These are phyloP conservation scores for Aspergillus fumigatus DNA, from an alignment of 2,329 filamentous ascomycete species.

Conservation along the genomic window DNA sequence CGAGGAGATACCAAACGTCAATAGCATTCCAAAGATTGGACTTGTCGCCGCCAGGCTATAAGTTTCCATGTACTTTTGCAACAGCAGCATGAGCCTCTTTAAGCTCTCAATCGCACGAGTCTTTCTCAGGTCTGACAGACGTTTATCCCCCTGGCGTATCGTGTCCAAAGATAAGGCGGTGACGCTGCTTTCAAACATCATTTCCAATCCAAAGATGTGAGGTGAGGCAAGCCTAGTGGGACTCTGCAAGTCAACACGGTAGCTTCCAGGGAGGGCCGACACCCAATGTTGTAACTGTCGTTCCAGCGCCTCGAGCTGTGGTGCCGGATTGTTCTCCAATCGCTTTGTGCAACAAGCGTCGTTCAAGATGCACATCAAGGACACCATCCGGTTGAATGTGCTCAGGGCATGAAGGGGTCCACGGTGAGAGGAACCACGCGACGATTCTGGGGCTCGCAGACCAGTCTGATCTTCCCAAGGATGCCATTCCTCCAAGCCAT, in stretches of 20 bases:
- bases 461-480: slow-evolving; percentile 57
- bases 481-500: slow-evolving; percentile 70
- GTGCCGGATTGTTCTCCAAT: slow-evolving; percentile 16
- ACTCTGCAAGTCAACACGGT: slow-evolving; percentile 26
- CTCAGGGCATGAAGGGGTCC: slow-evolving; percentile 46
- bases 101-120: slow-evolving; percentile 32
- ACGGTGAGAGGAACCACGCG: slow-evolving; percentile 28
- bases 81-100: slow-evolving; percentile 30
- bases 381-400: slow-evolving; percentile 50
- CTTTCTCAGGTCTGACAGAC: slow-evolving; percentile 15
- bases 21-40: slow-evolving; percentile 40
- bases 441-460: slow-evolving; percentile 22
- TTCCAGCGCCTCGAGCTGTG: slow-evolving; percentile 27
- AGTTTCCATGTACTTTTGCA: slow-evolving; percentile 37
- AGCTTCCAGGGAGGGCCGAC: slow-evolving; percentile 26
- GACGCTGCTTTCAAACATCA: slow-evolving; percentile 29
- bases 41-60: slow-evolving; percentile 38
- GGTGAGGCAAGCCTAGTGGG: slow-evolving; percentile 23
- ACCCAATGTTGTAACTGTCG: slow-evolving; percentile 30
- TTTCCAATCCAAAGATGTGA: slow-evolving; percentile 32
- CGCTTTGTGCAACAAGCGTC: slow-evolving; percentile 28
- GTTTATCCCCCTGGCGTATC: slow-evolving; percentile 19
- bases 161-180: slow-evolving; percentile 18
- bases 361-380: slow-evolving; percentile 32
- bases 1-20: slow-evolving; percentile 29